Evolutionary conservation across 2,329 filamentous ascomycete genomes (phyloP).

Genomic region (Colletotrichum echinochloae): DNA sequence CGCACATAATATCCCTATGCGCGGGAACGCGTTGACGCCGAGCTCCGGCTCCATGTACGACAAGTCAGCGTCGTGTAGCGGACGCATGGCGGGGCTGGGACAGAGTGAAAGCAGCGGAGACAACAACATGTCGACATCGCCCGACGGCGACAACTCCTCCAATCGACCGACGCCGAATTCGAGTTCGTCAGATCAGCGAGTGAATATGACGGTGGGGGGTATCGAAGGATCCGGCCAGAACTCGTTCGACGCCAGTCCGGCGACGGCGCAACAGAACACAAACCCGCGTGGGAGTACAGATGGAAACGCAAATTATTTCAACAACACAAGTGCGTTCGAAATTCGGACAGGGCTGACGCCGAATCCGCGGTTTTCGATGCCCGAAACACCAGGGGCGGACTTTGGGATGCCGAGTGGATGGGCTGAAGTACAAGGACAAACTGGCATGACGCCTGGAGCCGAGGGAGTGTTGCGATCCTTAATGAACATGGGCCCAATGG

Average conservation of each 20-base stretch:
- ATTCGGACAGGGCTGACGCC: slow-evolving; percentile 52
- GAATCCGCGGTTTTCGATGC: slow-evolving; percentile 50
- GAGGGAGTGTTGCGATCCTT: slow-evolving; percentile 69
- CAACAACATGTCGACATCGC: slow-evolving; percentile 60
- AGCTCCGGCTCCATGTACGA: slow-evolving; percentile 48
- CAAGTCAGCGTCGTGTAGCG: slow-evolving; percentile 45
- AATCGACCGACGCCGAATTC: slow-evolving; percentile 72
- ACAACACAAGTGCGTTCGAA: slow-evolving; percentile 54
- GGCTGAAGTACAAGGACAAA: slow-evolving; percentile 56
- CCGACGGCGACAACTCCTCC: slow-evolving; percentile 64
- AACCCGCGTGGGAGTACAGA: slow-evolving; percentile 54
- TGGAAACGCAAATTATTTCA: slow-evolving; percentile 55
- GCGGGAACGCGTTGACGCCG: slow-evolving; percentile 35
- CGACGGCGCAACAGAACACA: slow-evolving; percentile 57
- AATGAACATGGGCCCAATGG: slow-evolving; percentile 70
- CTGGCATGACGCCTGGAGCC: slow-evolving; percentile 65
- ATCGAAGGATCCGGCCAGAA: slow-evolving; percentile 54
- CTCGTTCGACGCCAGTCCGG: slow-evolving; percentile 66
- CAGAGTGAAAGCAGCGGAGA: slow-evolving; percentile 58
- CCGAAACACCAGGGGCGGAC: slow-evolving; percentile 52
- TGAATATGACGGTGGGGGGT: slow-evolving; percentile 34
- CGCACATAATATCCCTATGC: slow-evolving; percentile 37
- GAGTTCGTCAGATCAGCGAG: slow-evolving; percentile 60
- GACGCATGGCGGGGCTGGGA: slow-evolving; percentile 53
- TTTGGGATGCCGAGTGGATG: slow-evolving; percentile 61